A percentile compares a stretch with the other conserved stretches of the same genome.
phyloP scores from a whole-genome alignment of 2,329 filamentous ascomycete species.

The Capronia americana region DNA sequence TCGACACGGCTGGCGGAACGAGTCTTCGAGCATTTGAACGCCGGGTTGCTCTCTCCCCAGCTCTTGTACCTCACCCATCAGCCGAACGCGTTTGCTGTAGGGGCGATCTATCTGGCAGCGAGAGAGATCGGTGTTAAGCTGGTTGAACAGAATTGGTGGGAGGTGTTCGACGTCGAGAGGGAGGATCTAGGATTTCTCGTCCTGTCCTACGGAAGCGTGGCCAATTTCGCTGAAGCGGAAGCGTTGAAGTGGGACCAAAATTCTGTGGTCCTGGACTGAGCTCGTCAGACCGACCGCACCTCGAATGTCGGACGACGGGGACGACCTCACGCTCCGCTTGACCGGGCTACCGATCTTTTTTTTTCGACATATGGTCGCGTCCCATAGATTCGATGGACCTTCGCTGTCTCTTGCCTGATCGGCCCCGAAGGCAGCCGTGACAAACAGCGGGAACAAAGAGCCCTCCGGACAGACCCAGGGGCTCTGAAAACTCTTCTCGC shows the following conservation, averaged over 20 bases:
- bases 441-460: too few relatives aligned
- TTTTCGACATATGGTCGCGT: neutral
- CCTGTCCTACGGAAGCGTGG: constrained; percentile 80
- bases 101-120: constrained; percentile 88
- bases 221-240: constrained; percentile 70
- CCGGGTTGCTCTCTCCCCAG: constrained; percentile 83
- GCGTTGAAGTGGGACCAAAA: constrained; percentile 59
- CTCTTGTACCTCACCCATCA: constrained; percentile 91
- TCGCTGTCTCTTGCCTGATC: too few relatives aligned
- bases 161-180: constrained; percentile 93
- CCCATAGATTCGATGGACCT: neutral
- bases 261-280: constrained; percentile 29
- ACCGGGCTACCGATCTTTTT: neutral
- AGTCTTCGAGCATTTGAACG: constrained; percentile 81
- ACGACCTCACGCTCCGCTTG: neutral
- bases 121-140: constrained; percentile 77
- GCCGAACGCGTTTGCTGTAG: constrained; percentile 81
- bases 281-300: neutral
- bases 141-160: constrained; percentile 89
- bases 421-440: too few relatives aligned
- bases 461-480: too few relatives aligned
- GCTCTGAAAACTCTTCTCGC: too few relatives aligned
- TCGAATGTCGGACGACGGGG: neutral
- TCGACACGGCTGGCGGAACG: constrained; percentile 65
- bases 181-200: constrained; percentile 94